Base-by-base conservation (phyloP, 495 filamentous ascomycete species). In the Podospora tetraspora region DNA sequence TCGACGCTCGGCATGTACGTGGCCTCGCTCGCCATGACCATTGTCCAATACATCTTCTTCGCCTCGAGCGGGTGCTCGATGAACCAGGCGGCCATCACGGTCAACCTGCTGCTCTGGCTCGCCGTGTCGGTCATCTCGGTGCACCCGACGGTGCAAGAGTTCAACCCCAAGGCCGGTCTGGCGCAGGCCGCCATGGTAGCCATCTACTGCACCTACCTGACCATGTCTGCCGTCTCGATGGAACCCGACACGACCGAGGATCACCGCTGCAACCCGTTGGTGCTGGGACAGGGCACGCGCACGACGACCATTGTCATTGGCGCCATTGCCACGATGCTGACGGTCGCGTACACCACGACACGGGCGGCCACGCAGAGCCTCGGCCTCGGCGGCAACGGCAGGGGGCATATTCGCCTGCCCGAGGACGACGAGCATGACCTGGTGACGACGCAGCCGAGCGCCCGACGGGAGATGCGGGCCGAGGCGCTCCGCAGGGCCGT, bases 161-260 rank as follows among this genome's bases (percentile, higher is more conserved):
- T 88, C 79, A 99, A 99, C 83, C 85, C 93, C 19, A 91, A 92
- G 73, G 96, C 95, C 22, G 95, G 95, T 60, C 84, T 99, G 69
- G 94, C 95, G 12, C 96, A 99, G 78, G 92, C 94, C 62, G 95
- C 95, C 69, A 98, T 98, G 90, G 95, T 99, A 34, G 92, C 94
- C 1, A 86, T 96, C 66, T 99, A 99, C 83, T 98, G 95, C 86
- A 97, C 95, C 60, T 99, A 99, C 76, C 87, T 99, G 59, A 99
- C 95, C 73, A 92, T 99, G 89, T 97, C 93, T 4, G 96, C 95
- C 64, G 96, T 99, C 2, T 94, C 91, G 66, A 98, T 99, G 95
- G 94, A 99, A 73, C 95, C 95, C 4, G 95, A 99, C 80, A 76
- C 79, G 23, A 75, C 76, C n/a, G 74, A 76, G 22, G 93, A 97